Conservation (phyloP, 306 rosid genomes). For the Rosa chinensis region DNA sequence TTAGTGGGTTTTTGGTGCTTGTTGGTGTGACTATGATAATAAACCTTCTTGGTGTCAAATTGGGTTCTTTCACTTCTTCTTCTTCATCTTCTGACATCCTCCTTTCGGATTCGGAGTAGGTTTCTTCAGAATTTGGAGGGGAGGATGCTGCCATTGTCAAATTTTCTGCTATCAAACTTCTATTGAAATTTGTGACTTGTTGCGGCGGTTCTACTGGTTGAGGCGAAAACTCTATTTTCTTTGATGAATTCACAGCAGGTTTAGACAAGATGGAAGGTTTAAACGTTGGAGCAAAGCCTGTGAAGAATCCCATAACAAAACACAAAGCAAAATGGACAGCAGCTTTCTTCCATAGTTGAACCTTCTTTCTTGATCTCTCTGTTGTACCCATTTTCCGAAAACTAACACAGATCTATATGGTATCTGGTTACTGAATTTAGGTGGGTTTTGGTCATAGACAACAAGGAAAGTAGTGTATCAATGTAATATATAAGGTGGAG, state of each 20-base stretch:
- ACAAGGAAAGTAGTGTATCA: constrained; percentile 18
- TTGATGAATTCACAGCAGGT: constrained; percentile 25
- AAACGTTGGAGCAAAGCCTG: constrained; percentile 88
- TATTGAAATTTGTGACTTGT: constrained; percentile 17
- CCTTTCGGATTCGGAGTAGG: constrained; percentile 11
- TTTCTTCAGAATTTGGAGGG: constrained; percentile 22
- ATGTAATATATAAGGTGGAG: constrained; percentile 24
- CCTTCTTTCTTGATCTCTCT: constrained; percentile 81
- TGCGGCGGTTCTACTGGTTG: constrained; percentile 35
- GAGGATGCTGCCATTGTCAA: not conserved
- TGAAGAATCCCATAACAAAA: constrained; percentile 85
- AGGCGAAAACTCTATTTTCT: constrained; percentile 37
- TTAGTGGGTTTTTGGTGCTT: constrained; percentile 48
- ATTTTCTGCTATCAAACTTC: constrained; percentile 26
- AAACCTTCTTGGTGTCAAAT: constrained; percentile 44
- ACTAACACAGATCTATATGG: constrained; percentile 15
- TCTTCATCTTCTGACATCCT: not conserved
- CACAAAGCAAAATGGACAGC: constrained; percentile 77
- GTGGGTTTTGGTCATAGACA: constrained; percentile 22
- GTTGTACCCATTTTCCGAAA: constrained; percentile 54
- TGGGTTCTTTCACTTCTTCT: constrained; percentile 13
- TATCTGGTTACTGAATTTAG: not conserved
- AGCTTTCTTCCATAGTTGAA: constrained; percentile 82
- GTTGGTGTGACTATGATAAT: constrained; percentile 80
- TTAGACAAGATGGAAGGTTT: constrained; percentile 43